phyloP scores from a whole-genome alignment of 73 alveolate genomes.

The Tetrahymena elliotti region DNA sequence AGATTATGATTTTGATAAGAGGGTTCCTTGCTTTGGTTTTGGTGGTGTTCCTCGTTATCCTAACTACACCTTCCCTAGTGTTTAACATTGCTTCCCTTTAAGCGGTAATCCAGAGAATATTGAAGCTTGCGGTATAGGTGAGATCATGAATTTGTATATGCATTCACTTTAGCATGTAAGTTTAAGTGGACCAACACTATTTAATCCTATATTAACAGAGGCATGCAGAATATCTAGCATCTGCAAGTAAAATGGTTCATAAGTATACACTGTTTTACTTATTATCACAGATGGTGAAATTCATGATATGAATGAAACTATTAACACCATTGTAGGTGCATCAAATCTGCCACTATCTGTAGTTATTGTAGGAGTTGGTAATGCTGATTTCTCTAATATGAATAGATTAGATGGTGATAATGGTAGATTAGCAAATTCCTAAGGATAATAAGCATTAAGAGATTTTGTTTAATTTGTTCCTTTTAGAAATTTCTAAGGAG shows the following conservation, averaged over 20 bases:
- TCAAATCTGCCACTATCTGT: conserved; percentile 63
- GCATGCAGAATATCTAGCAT: conserved; percentile 32
- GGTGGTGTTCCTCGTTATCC: conserved; percentile 81
- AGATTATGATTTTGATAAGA: conserved; percentile 68
- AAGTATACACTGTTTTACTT: conserved; percentile 50
- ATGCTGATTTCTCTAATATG: conserved; percentile 79
- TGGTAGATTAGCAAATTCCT: conserved; percentile 31
- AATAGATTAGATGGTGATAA: conserved; percentile 84
- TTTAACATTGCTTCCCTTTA: conserved; percentile 79
- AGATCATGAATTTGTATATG: conserved; percentile 47
- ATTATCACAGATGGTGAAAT: conserved; percentile 79
- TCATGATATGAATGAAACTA: conserved; percentile 42
- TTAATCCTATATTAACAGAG: conserved; percentile 50
- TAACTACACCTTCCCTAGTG: conserved; percentile 31
- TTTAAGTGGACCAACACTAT: conserved; percentile 78
- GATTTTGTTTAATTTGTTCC: conserved; percentile 84
- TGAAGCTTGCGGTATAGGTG: conserved; percentile 52
- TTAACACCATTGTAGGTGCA: background rate
- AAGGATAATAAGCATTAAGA: conserved; percentile 56
- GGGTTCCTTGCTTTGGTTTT: conserved; percentile 86
- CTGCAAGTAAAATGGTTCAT: background rate
- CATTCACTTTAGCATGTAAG: conserved; percentile 42
- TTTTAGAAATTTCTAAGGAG: conserved; percentile 53
- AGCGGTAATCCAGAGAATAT: conserved; percentile 62
- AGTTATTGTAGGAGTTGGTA: conserved; percentile 90